phyloP scores from a whole-genome alignment of 345 rosid species.

The Xanthoceras sorbifolium region DNA sequence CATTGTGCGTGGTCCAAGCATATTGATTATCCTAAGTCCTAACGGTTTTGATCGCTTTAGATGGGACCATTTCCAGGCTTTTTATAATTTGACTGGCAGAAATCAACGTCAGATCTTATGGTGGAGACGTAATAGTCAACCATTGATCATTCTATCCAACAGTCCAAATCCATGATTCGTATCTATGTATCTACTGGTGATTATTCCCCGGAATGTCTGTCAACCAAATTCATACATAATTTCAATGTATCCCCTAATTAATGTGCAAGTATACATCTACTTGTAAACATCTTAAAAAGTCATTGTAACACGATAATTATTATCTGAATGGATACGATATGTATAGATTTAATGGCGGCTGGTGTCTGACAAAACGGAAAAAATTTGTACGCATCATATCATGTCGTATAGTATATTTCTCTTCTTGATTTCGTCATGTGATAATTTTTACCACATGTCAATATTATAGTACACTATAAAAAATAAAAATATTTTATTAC shows the following conservation, averaged over 20 bases:
- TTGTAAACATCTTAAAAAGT: too few species aligned
- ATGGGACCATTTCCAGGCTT: constrained; percentile 23
- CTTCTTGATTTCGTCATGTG: too few species aligned
- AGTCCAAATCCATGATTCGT: constrained; percentile 13
- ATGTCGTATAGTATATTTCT: too few species aligned
- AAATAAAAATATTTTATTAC: too few species aligned
- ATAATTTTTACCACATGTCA: too few species aligned
- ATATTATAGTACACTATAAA: too few species aligned
- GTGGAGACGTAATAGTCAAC: constrained; percentile 21
- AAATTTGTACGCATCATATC: too few species aligned
- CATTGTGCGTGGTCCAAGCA: constrained; percentile 36
- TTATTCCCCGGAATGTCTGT: constrained; percentile 24
- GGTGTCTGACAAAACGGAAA: too few species aligned
- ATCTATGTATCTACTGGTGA: not conserved
- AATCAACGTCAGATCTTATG: constrained; percentile 33
- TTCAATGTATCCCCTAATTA: not conserved
- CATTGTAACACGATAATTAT: too few species aligned
- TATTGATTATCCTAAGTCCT: constrained; percentile 28
- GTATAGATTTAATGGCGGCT: too few species aligned
- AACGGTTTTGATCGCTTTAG: constrained; percentile 32
- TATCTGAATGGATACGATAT: too few species aligned
- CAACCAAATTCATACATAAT: not conserved
- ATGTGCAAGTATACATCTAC: too few species aligned
- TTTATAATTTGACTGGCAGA: constrained; percentile 22
- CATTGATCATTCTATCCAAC: constrained; percentile 6